Evolutionary conservation across 2,329 filamentous ascomycete genomes (phyloP).

Genomic region (Polychaeton citri): DNA sequence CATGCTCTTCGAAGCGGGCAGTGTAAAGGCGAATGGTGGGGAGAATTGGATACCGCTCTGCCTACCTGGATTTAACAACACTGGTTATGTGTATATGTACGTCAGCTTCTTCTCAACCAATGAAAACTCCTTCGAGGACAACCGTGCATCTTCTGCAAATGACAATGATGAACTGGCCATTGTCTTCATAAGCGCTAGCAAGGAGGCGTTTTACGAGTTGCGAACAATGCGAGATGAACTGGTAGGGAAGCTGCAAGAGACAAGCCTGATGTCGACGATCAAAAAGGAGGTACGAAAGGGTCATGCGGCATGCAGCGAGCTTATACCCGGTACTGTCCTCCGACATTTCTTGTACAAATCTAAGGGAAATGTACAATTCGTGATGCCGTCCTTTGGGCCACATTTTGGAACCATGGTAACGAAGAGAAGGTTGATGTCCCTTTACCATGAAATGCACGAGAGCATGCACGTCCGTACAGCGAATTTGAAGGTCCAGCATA

Average conservation of each 20-base stretch:
- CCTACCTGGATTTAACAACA: slow-evolving; percentile 91
- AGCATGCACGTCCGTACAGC: slow-evolving; percentile 73
- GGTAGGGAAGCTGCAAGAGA: slow-evolving; percentile 59
- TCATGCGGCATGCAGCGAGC: slow-evolving; percentile 57
- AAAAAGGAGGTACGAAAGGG: slow-evolving; percentile 56
- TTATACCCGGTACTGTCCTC: slow-evolving; percentile 67
- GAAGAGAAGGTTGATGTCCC: slow-evolving; percentile 51
- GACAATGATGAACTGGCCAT: slow-evolving; percentile 68
- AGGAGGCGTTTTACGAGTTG: slow-evolving; percentile 85
- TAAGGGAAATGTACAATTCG: slow-evolving; percentile 86
- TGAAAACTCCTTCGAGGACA: slow-evolving; percentile 23
- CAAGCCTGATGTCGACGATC: slow-evolving; percentile 62
- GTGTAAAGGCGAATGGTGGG: slow-evolving; percentile 80
- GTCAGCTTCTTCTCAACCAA: slow-evolving; percentile 76
- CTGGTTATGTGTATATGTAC: slow-evolving; percentile 96
- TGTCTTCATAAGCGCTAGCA: slow-evolving; percentile 81
- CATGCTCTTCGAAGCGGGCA: slow-evolving; percentile 94
- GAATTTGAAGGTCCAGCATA: slow-evolving; percentile 76
- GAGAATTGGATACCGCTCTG: slow-evolving; percentile 98
- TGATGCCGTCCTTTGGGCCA: slow-evolving; percentile 69
- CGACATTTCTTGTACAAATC: slow-evolving; percentile 96
- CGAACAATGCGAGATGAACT: slow-evolving; percentile 55
- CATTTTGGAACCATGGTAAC: slow-evolving; percentile 40
- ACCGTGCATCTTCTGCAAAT: slow-evolving; percentile 24
- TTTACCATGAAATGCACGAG: slow-evolving; percentile 77